Percentiles rank a stretch among this genome's conserved stretches.
Evolutionary conservation across 2,329 filamentous ascomycete species (phyloP).

Genomic region (Fusarium caatingaense): DNA sequence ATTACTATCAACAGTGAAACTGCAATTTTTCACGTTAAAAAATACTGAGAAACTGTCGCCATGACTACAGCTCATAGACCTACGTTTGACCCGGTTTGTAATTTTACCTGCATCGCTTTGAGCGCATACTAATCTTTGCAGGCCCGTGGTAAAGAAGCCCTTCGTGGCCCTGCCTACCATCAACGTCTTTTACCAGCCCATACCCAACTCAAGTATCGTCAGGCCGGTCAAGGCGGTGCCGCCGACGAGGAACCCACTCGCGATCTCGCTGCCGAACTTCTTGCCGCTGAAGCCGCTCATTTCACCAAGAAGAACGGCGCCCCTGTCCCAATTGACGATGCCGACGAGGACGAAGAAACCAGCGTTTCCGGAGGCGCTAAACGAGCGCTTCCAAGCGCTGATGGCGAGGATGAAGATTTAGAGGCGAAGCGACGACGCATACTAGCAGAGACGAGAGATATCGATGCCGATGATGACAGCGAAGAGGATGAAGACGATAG

Average conservation of each 20-base stretch:
- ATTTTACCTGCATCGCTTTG: neutral
- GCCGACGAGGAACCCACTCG: constrained; percentile 75
- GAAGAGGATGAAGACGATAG: constrained; percentile 69
- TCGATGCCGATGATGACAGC: constrained; percentile 79
- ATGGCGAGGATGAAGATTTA: constrained; percentile 66
- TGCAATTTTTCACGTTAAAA: neutral
- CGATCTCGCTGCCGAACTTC: constrained; percentile 89
- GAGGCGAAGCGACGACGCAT: constrained; percentile 88
- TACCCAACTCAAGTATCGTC: constrained; percentile 89
- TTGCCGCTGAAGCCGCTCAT: constrained; percentile 88
- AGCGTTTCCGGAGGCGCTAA: constrained; percentile 63
- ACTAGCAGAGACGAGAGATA: constrained; percentile 86
- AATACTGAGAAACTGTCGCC: constrained; percentile 16
- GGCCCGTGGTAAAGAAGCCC: constrained; percentile 94
- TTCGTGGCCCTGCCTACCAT: constrained; percentile 93
- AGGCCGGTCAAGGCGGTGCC: constrained; percentile 86
- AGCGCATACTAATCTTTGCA: constrained; percentile 53
- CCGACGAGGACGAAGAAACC: constrained; percentile 61
- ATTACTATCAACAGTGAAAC: constrained; percentile 5
- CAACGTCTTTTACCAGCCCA: constrained; percentile 94
- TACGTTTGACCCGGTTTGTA: constrained; percentile 89
- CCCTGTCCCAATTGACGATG: constrained; percentile 58
- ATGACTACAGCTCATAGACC: constrained; percentile 83
- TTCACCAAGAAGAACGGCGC: constrained; percentile 82
- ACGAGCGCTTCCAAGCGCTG: constrained; percentile 58